Evolutionary conservation across 352 stramenopile species (phyloP).

Genomic region (Phytophthora rubi): DNA sequence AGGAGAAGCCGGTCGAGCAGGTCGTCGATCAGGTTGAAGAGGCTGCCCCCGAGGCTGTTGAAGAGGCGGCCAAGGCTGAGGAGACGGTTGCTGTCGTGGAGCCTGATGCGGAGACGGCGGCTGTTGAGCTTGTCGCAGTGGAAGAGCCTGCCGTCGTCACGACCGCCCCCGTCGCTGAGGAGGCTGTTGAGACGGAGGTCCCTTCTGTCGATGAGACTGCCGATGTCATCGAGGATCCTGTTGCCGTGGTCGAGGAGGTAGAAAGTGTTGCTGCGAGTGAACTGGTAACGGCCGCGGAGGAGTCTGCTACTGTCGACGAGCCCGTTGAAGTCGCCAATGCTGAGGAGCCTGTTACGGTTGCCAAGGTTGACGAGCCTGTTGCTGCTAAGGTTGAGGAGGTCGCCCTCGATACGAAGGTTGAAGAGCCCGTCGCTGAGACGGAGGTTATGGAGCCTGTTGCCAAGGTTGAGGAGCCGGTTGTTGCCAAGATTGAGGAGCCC

Average conservation of each 20-base stretch:
- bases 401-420: background rate
- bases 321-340: background rate
- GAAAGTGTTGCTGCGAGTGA: background rate
- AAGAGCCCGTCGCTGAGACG: background rate
- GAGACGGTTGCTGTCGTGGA: conserved; percentile 10
- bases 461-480: conserved; percentile 2
- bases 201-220: background rate
- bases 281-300: background rate
- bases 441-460: conserved; percentile 10
- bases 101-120: conserved; percentile 6
- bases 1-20: conserved; percentile 6
- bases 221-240: conserved; percentile 9
- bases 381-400: background rate
- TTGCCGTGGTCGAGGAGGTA: background rate
- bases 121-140: background rate
- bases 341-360: conserved; percentile 4
- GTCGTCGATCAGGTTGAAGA: conserved; percentile 14
- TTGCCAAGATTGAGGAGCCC: background rate
- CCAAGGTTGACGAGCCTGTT: conserved; percentile 7
- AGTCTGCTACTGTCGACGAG: background rate
- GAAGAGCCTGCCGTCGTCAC: conserved; percentile 12
- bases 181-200: conserved; percentile 3
- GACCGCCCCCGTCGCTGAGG: conserved; percentile 12
- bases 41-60: background rate
- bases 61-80: conserved; percentile 4